These are phyloP conservation scores for Graphilbum sp. DNA, from an alignment of 2,329 filamentous ascomycete genomes.

Conservation along the genomic window DNA sequence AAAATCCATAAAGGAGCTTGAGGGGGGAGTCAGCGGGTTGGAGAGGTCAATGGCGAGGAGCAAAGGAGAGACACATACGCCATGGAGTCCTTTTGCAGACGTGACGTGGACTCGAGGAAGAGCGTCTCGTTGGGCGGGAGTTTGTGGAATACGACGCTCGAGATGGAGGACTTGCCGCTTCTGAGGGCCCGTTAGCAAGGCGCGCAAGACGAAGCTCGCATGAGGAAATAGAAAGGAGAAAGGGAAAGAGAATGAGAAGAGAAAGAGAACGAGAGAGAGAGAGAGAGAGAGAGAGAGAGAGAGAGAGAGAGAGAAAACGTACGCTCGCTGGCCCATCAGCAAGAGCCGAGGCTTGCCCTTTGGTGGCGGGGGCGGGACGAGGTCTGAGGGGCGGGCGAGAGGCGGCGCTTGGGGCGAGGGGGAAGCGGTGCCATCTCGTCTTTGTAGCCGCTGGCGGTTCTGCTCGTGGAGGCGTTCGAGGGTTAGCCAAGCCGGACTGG, in stretches of 20 bases:
- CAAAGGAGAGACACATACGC: constrained; percentile 46
- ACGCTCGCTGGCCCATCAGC: constrained; percentile 93
- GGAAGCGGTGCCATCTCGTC: constrained; percentile 22
- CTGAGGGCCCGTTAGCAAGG: no score
- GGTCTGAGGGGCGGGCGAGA: constrained; percentile 22
- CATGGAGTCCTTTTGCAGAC: constrained; percentile 89
- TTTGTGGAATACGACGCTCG: constrained; percentile 98
- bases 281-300: no score
- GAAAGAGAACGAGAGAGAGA: neutral
- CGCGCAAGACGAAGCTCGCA: no score
- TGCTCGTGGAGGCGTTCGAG: constrained; percentile 46
- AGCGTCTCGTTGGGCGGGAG: constrained; percentile 89
- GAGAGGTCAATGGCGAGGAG: neutral
- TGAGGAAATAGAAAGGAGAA: no score
- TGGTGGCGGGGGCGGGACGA: constrained; percentile 26
- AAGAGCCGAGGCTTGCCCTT: constrained; percentile 71
- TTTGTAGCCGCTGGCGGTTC: constrained; percentile 35
- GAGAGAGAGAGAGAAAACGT: constrained; percentile 13
- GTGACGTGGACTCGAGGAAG: constrained; percentile 86
- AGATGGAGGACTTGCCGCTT: constrained; percentile 96
- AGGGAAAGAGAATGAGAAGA: neutral
- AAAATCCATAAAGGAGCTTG: constrained; percentile 95
- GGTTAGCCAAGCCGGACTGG: constrained; percentile 44
- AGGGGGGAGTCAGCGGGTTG: constrained; percentile 8
- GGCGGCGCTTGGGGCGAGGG: constrained; percentile 3